Evolutionary conservation across 345 rosid genomes (phyloP).

Genomic region (Salix udensis): DNA sequence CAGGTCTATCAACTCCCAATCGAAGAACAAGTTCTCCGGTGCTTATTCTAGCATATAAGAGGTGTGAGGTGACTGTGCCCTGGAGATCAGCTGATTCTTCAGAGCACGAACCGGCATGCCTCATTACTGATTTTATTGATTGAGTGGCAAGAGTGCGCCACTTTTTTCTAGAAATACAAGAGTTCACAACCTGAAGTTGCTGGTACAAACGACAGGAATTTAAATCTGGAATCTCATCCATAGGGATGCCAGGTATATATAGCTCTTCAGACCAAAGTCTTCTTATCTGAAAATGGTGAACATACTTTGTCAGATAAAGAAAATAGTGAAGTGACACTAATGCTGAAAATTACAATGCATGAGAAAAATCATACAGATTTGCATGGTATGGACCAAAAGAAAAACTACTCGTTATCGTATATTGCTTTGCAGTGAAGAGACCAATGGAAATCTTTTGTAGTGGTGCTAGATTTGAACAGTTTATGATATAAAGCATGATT

Average conservation of each 20-base stretch:
- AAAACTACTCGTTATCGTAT: not conserved
- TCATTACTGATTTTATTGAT: constrained; percentile 65
- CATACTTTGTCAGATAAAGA: constrained; percentile 19
- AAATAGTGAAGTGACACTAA: not conserved
- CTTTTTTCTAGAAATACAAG: constrained; percentile 81
- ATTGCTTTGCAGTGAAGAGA: too few relatives aligned
- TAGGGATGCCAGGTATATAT: constrained; percentile 73
- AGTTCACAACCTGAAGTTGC: constrained; percentile 83
- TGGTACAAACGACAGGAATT: constrained; percentile 81
- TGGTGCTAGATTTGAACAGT: too few relatives aligned
- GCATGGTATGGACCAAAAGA: not conserved
- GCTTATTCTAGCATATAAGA: constrained; percentile 55
- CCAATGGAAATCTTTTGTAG: too few relatives aligned
- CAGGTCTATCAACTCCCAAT: constrained; percentile 51
- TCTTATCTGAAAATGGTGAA: constrained; percentile 53
- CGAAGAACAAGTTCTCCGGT: constrained; percentile 75
- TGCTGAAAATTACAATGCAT: not conserved
- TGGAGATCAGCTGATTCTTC: constrained; percentile 38
- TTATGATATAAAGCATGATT: too few relatives aligned
- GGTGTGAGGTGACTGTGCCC: constrained; percentile 24
- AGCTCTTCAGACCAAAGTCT: constrained; percentile 76
- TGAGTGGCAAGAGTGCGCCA: constrained; percentile 51
- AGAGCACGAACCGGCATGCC: constrained; percentile 40
- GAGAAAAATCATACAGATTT: not conserved
- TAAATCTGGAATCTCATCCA: constrained; percentile 69